Percentiles rank a stretch among this genome's conserved stretches.
phyloP scores from a whole-genome alignment of 139 green algal species.

The Klebsormidium nitens region DNA sequence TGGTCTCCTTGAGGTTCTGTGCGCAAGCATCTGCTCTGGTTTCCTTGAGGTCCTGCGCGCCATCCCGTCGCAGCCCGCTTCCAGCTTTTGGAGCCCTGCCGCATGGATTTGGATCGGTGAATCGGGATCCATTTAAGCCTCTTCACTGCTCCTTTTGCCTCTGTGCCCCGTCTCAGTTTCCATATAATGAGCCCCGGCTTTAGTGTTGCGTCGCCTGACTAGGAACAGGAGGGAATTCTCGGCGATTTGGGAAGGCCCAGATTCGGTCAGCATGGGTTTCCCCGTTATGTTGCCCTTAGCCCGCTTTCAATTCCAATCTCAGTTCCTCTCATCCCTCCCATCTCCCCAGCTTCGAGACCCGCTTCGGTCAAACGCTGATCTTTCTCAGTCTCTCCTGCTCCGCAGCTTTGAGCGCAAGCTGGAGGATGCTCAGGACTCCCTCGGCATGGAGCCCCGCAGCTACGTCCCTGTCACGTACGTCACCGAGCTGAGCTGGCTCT shows the following conservation, averaged over 20 bases:
- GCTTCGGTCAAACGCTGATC: no score
- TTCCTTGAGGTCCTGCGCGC: neutral
- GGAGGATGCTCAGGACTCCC: conserved; percentile 77
- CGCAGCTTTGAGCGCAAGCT: conserved; percentile 98
- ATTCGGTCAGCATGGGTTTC: neutral
- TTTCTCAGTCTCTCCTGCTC: no score
- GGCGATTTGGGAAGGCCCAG: neutral
- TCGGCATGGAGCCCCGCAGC: conserved; percentile 47
- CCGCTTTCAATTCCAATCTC: neutral
- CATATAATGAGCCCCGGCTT: no score
- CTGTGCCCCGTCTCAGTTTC: no score
- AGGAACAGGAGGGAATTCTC: neutral
- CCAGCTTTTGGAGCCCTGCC: neutral
- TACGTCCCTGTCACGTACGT: conserved; percentile 71
- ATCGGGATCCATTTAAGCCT: neutral
- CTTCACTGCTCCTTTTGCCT: no score
- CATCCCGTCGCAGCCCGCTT: neutral
- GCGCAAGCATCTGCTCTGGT: neutral
- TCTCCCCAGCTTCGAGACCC: conserved; percentile 60
- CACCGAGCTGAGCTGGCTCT: conserved; percentile 62
- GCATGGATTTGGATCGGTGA: neutral
- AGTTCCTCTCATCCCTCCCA: neutral
- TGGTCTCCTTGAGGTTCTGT: neutral
- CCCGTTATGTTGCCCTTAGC: neutral
- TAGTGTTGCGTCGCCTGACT: no score